Conservation (phyloP, 2,329 filamentous ascomycete species). For the Pyricularia sp. region DNA sequence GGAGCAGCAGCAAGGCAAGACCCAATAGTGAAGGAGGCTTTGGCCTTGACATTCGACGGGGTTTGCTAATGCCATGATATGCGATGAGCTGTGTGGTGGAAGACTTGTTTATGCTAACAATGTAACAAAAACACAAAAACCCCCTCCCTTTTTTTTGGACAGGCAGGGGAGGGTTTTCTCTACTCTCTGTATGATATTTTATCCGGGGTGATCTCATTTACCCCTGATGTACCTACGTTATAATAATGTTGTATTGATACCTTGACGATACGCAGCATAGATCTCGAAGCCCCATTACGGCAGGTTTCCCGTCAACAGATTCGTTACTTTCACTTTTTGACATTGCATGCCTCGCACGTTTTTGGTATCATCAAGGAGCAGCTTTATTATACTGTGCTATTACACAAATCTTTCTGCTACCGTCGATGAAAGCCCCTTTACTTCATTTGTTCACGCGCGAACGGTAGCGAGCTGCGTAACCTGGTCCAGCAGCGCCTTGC, state of each 20-base stretch:
- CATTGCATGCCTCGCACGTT: not conserved
- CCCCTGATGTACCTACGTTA: not conserved
- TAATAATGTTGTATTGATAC: not conserved
- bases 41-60: not conserved
- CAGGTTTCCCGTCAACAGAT: not conserved
- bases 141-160: not conserved
- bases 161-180: not conserved
- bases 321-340: not conserved
- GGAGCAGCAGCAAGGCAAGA: conserved; percentile 21
- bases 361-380: not conserved
- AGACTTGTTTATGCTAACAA: not conserved
- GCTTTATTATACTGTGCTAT: not conserved
- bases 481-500: conserved; percentile 38
- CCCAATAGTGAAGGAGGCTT: not conserved
- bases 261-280: not conserved
- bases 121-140: not conserved
- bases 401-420: not conserved
- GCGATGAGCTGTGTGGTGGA: not conserved
- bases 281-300: not conserved
- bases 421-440: not conserved
- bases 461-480: conserved; percentile 31
- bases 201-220: not conserved
- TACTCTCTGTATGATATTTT: conserved; percentile 1
- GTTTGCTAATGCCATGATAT: not conserved
- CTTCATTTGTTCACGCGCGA: conserved; percentile 2